These are phyloP conservation scores for Mucor sp. DNA, from an alignment of 371 early-diverging fungal genomes.

Conservation along the genomic window DNA sequence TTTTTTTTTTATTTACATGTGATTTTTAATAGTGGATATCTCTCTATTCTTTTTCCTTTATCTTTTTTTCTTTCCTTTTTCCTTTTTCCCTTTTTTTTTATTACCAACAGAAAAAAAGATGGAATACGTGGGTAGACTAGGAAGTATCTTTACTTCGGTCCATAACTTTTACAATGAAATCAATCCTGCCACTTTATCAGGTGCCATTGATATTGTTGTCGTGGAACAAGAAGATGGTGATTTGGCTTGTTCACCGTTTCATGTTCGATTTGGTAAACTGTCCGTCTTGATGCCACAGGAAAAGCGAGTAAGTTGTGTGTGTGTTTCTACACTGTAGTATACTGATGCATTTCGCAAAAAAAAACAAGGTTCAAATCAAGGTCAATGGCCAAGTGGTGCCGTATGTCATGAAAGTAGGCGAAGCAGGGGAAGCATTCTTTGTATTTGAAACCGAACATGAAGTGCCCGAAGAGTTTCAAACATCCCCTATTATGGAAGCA, in stretches of 20 bases:
- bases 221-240: slow-evolving; percentile 83
- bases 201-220: slow-evolving; percentile 98
- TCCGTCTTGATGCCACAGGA: slow-evolving; percentile 86
- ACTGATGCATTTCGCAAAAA: too few relatives aligned
- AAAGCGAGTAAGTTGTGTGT: slow-evolving; percentile 78
- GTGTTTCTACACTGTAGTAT: too few relatives aligned
- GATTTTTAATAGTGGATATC: not conserved
- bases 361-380: slow-evolving; percentile 58
- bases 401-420: slow-evolving; percentile 96
- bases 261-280: slow-evolving; percentile 97
- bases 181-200: slow-evolving; percentile 97
- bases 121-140: slow-evolving; percentile 44
- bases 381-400: slow-evolving; percentile 85
- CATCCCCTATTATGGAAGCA: slow-evolving; percentile 86
- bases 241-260: slow-evolving; percentile 93
- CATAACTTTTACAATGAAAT: slow-evolving; percentile 94
- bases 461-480: slow-evolving; percentile 88
- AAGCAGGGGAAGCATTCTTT: slow-evolving; percentile 98
- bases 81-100: not conserved
- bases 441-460: slow-evolving; percentile 86
- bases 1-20: not conserved
- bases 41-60: not conserved
- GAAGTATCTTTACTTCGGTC: slow-evolving; percentile 68
- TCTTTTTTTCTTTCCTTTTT: not conserved
- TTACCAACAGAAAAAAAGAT: slow-evolving; percentile 4